Evolutionary conservation across 1,284 basidiomycete species (phyloP).

Genomic region (Lignosus rhinocerotis): DNA sequence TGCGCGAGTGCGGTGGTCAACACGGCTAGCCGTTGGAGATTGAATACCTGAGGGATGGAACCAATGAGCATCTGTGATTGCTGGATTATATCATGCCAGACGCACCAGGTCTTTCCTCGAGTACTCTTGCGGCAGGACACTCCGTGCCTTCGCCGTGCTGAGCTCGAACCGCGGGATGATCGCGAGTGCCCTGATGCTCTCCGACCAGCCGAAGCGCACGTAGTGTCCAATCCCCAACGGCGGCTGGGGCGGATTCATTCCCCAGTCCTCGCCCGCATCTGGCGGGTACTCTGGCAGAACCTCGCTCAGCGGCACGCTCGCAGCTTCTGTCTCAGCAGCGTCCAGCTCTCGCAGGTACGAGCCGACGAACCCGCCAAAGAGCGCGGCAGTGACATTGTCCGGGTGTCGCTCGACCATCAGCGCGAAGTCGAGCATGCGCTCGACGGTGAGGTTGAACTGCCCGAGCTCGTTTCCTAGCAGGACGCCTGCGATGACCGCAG

Average conservation of each 20-base stretch:
- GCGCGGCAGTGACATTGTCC: conserved; percentile 97
- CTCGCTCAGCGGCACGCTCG: conserved; percentile 92
- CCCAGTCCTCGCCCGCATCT: conserved; percentile 92
- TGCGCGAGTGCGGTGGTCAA: conserved; percentile 92
- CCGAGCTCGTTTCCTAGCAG: conserved; percentile 88
- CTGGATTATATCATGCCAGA: conserved; percentile 16
- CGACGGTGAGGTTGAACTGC: conserved; percentile 64
- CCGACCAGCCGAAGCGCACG: conserved; percentile 88
- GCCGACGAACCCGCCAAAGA: conserved; percentile 98
- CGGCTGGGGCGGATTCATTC: conserved; percentile 83
- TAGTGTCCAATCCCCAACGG: conserved; percentile 94
- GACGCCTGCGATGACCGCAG: conserved; percentile 96
- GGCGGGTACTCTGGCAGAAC: conserved; percentile 96
- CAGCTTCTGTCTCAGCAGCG: conserved; percentile 71
- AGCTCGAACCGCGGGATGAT: conserved; percentile 97
- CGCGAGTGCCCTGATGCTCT: conserved; percentile 88
- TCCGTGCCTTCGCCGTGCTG: conserved; percentile 92
- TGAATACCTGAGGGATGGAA: conserved; percentile 81
- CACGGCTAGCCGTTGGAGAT: conserved; percentile 96
- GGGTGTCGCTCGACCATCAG: conserved; percentile 99
- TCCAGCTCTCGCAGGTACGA: conserved; percentile 94
- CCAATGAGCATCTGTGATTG: neutral
- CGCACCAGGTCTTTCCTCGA: conserved; percentile 89
- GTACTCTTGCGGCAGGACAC: conserved; percentile 84
- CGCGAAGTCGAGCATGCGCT: conserved; percentile 91